Base-by-base conservation (phyloP, 768 basidiomycete species). In the Ramaria rubella region DNA sequence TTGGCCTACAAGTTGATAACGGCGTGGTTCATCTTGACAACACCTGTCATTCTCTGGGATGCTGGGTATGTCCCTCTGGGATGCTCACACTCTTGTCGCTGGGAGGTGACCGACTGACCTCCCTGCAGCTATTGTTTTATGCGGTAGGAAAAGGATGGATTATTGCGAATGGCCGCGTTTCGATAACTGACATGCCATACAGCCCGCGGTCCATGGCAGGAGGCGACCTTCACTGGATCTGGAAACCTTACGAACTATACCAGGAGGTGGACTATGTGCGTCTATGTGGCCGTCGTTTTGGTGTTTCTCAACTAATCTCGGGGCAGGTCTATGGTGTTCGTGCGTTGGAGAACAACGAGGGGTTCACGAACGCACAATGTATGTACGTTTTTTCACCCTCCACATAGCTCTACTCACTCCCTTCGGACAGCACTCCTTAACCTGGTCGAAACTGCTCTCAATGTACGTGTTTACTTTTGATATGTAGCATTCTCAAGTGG, bases 221-320 rank as follows among this genome's bases (percentile, higher is more conserved):
- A 1, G 93, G 93, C 2, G 90, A 94, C 69, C 74, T 94, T 45
- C 87, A 93, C 63, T 94, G 91, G 92, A 79, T 94, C 43, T 95
- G 92, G 93, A 74, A 78, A 58, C 90, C 90, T 2, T 94, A 94
- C 65, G 78, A 75, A 24, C 58, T 87, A 29, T 92, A 91, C 70
- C 85, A 90, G 64, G 73, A 85, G n/a, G 72, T 90, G 31, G 72
- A 77, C 59, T 65, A 70, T 43, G 73, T 76, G 60, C 54, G 72
- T 68, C 54, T 19, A 21, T 40, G 23, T 17, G 31, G 9, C 36
- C 40, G 11, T 19, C 30, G 17, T 48, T 38, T 31, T 50, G 34
- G 64, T 38, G 63, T 65, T 49, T 58, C 36, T 19, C 48, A 36
- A 31, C 26, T n/a, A 19, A 29, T 40, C 23, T 29, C 46, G 17